Evolutionary conservation across 139 green algal species (phyloP).

Genomic region (Coelastrella sp.): DNA sequence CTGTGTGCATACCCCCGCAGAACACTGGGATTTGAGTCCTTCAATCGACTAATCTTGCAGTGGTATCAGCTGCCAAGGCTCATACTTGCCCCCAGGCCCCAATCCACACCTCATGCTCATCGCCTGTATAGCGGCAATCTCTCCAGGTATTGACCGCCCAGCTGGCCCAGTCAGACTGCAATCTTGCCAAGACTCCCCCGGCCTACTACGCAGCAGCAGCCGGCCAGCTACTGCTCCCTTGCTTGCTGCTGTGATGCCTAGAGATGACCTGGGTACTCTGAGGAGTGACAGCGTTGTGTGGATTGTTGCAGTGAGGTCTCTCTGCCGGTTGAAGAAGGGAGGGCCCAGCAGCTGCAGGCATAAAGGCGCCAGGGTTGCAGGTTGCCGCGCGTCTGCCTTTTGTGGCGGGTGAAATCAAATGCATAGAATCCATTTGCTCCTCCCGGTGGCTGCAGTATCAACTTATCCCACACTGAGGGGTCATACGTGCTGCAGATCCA

Average conservation of each 20-base stretch:
- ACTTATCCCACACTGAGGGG: too few relatives aligned
- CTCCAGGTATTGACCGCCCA: constrained; percentile 66
- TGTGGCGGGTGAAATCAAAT: background rate
- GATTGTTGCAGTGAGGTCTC: constrained; percentile 72
- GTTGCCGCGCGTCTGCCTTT: too few relatives aligned
- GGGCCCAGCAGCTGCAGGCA: constrained; percentile 58
- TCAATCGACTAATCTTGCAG: too few relatives aligned
- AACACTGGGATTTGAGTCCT: too few relatives aligned
- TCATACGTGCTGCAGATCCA: too few relatives aligned
- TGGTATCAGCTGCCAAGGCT: too few relatives aligned
- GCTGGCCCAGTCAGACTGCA: constrained; percentile 52
- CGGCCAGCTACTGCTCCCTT: constrained; percentile 77
- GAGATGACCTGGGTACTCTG: constrained; percentile 64
- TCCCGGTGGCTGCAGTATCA: too few relatives aligned
- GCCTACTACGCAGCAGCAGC: constrained; percentile 65
- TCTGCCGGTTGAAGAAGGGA: constrained; percentile 57
- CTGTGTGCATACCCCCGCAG: too few relatives aligned
- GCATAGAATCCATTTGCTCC: too few relatives aligned
- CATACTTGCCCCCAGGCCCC: too few relatives aligned
- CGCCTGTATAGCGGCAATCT: constrained; percentile 61
- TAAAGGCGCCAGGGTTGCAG: too few relatives aligned
- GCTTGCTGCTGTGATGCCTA: constrained; percentile 75
- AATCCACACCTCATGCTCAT: constrained; percentile 56
- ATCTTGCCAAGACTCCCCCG: constrained; percentile 61
- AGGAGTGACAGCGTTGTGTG: constrained; percentile 74